Percentiles rank a stretch among this genome's conserved stretches.
Evolutionary conservation across 495 filamentous ascomycete genomes (phyloP).

Genomic region (Podospora sp.): DNA sequence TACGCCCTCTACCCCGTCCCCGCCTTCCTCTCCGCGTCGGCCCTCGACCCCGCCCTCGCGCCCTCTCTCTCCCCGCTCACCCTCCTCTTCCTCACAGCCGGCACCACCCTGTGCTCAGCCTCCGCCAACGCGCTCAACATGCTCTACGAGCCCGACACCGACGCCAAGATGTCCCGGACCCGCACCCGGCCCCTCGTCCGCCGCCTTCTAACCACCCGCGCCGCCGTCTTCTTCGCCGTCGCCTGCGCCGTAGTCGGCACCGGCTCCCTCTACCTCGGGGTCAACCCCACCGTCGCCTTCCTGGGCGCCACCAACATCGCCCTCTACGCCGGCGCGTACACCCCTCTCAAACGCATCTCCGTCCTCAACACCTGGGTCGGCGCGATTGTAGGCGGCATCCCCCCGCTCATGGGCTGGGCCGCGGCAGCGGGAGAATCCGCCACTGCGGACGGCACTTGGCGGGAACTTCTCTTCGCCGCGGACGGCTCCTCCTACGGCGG

Average conservation of each 20-base stretch:
- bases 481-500: conserved; percentile 69
- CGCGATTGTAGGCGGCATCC: conserved; percentile 89
- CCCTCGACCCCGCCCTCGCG: conserved; percentile 58
- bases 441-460: conserved; percentile 69
- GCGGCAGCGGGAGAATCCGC: conserved; percentile 87
- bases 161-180: conserved; percentile 90
- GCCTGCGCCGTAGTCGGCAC: conserved; percentile 67
- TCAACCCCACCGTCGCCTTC: conserved; percentile 89
- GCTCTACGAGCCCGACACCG: conserved; percentile 88
- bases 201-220: conserved; percentile 71
- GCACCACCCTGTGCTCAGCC: conserved; percentile 82
- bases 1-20: conserved; percentile 93
- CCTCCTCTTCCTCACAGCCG: conserved; percentile 85
- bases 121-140: conserved; percentile 96
- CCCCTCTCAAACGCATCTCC: conserved; percentile 83
- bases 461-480: conserved; percentile 66
- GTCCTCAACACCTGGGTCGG: conserved; percentile 95
- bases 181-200: conserved; percentile 87
- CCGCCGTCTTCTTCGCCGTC: conserved; percentile 79
- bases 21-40: conserved; percentile 68
- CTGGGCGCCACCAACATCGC: conserved; percentile 83
- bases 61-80: conserved; percentile 89
- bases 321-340: conserved; percentile 90
- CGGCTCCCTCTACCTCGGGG: conserved; percentile 76
- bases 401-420: conserved; percentile 97